These are phyloP conservation scores for Wickerhamomyces kurtzmanii DNA, from an alignment of 805 yeast species.

Conservation along the genomic window DNA sequence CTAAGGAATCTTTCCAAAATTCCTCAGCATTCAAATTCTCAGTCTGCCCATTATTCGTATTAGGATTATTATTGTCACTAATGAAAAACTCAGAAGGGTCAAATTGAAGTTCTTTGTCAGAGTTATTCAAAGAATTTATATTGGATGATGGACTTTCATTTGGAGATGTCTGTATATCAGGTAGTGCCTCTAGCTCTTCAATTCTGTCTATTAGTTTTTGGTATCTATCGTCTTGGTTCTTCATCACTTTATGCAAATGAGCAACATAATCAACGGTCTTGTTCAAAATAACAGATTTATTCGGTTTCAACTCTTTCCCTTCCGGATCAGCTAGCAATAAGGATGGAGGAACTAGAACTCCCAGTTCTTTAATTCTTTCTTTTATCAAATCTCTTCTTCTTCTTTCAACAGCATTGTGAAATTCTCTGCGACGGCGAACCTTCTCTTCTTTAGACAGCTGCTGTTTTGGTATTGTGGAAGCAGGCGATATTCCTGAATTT, in stretches of 20 bases:
- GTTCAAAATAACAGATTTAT: constrained; percentile 69
- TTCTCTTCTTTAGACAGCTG: constrained; percentile 54
- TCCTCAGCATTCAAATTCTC: no score
- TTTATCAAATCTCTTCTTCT: constrained; percentile 86
- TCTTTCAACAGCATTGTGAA: constrained; percentile 92
- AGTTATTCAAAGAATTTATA: no score
- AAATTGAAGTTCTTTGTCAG: no score
- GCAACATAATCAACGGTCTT: constrained; percentile 74
- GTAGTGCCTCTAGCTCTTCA: constrained; percentile 19
- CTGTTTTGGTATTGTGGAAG: constrained; percentile 18
- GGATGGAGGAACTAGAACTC: constrained; percentile 72
- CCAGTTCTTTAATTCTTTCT: constrained; percentile 78
- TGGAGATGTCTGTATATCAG: no score
- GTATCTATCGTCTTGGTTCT: constrained; percentile 41
- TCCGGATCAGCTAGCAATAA: constrained; percentile 32
- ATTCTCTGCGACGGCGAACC: constrained; percentile 69
- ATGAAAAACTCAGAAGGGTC: no score
- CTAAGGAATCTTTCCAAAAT: no score
- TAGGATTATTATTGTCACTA: no score
- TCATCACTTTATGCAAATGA: constrained; percentile 52
- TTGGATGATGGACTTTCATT: no score
- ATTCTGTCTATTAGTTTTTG: constrained; percentile 29
- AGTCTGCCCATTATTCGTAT: no score
- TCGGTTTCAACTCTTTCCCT: constrained; percentile 66
- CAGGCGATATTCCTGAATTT: constrained; percentile 20